These are phyloP conservation scores for Cercospora sp. DNA, from an alignment of 2,329 filamentous ascomycete species.

Conservation along the genomic window DNA sequence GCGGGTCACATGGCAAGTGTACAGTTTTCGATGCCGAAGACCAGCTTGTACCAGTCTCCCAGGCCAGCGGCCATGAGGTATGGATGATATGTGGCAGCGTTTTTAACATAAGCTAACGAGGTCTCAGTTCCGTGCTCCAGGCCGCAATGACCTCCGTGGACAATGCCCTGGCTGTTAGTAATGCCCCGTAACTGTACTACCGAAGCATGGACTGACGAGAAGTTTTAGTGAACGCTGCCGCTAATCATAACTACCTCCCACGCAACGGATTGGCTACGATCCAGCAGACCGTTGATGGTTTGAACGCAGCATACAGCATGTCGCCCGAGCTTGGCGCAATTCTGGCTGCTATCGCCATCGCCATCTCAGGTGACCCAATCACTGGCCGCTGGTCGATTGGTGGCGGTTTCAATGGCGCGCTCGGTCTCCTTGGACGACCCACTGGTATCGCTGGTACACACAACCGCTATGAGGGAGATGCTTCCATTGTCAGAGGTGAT, in stretches of 20 bases:
- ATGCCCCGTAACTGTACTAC: background rate
- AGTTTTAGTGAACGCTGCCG: slow-evolving; percentile 33
- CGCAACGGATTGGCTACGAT: no score
- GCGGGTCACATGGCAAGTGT: slow-evolving; percentile 24
- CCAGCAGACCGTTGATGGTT: slow-evolving; percentile 22
- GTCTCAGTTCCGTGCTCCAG: slow-evolving; percentile 30
- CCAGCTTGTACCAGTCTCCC: slow-evolving; percentile 32
- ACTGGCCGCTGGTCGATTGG: slow-evolving; percentile 29
- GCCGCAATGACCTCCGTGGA: slow-evolving; percentile 10
- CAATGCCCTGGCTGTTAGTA: slow-evolving; percentile 6
- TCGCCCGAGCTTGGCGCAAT: slow-evolving; percentile 23
- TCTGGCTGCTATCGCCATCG: slow-evolving; percentile 23
- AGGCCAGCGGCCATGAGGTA: slow-evolving; percentile 30
- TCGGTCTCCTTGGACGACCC: slow-evolving; percentile 11
- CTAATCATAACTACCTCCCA: no score
- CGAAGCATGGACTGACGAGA: background rate
- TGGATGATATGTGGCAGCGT: no score
- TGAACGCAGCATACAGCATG: slow-evolving; percentile 32
- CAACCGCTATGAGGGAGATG: slow-evolving; percentile 40
- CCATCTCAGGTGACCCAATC: slow-evolving; percentile 25
- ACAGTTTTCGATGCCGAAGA: slow-evolving; percentile 34
- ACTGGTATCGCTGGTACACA: slow-evolving; percentile 32
- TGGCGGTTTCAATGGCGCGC: slow-evolving; percentile 5
- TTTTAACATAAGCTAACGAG: no score
- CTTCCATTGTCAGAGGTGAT: slow-evolving; percentile 36